Percentiles rank a stretch among this genome's conserved stretches.
phyloP scores from a whole-genome alignment of 2,329 filamentous ascomycete genomes.

The Nemania diffusa region DNA sequence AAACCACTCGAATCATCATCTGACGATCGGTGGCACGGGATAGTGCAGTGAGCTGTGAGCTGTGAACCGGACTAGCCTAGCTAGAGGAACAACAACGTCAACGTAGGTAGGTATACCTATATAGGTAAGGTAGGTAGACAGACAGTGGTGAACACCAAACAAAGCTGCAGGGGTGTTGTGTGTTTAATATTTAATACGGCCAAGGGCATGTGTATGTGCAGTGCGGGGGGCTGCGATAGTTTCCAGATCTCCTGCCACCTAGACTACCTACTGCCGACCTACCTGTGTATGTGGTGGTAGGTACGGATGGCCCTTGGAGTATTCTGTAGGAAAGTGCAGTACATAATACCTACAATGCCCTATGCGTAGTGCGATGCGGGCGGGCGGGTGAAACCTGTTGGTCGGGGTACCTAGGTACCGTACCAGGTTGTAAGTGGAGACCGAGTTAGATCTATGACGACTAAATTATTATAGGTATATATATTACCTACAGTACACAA shows the following conservation, averaged over 20 bases:
- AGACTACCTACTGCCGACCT: too few species aligned
- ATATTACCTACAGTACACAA: too few species aligned
- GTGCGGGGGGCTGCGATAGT: slow-evolving; percentile 20
- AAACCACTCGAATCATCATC: slow-evolving; percentile 41
- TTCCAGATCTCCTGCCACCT: slow-evolving; percentile 20
- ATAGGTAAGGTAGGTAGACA: neutral
- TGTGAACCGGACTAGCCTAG: slow-evolving; percentile 22
- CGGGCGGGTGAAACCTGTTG: slow-evolving; percentile 36
- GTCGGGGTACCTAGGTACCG: slow-evolving; percentile 12
- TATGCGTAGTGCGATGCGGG: slow-evolving; percentile 5
- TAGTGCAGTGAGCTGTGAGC: slow-evolving; percentile 31
- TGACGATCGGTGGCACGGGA: slow-evolving; percentile 37
- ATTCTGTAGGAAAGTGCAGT: too few species aligned
- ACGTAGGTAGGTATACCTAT: neutral
- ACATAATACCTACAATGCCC: too few species aligned
- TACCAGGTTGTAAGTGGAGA: slow-evolving; percentile 37
- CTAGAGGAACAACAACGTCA: slow-evolving; percentile 34
- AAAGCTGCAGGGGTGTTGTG: slow-evolving; percentile 9
- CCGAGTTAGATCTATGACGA: slow-evolving; percentile 33
- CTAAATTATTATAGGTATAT: slow-evolving; percentile 18
- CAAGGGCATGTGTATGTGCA: neutral
- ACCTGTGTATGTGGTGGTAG: too few species aligned
- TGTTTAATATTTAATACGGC: too few species aligned
- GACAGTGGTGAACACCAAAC: slow-evolving; percentile 4
- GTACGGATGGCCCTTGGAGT: too few species aligned